Evolutionary conservation across 352 stramenopile genomes (phyloP), one percentile per base, ranked within the genome.

Genomic region (Globisporangium paroecandrum): DNA sequence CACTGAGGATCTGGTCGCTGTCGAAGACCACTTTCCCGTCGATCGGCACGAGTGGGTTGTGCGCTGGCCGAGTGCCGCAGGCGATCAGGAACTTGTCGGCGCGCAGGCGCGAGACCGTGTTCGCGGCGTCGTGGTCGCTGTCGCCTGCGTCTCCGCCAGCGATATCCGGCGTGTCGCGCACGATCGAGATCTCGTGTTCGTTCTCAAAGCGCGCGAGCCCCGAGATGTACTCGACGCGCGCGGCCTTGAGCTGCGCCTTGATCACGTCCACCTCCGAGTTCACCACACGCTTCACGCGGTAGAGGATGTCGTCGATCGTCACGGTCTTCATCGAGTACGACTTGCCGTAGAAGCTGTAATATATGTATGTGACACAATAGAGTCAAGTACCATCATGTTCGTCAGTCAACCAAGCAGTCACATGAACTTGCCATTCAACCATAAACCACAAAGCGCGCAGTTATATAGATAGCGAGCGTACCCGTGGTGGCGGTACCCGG

Each of bases 401-500:
- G 43, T 24, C 43, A 51, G 8, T 24, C 43, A 46, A 46, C 15
- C 38, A 46, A 46, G 1, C 38, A 51, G 43, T 5, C 18, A 49
- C 41, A 22, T 9, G 1, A n/a, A n/a, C 41, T n/a, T 13, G 41
- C 41, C 41, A 49, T 22, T 49, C 12, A 49, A 41, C 9, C 36
- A 41, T 10, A 41, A 49, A 9, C 15, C 41, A 8, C 5, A 46
- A 13, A 20, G 38, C 38, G 12, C 18, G 38, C 5, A 46, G 38
- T 15, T 46, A 46, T 20, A 46, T 13, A 13, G 13, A 18, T 15
- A 49, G 15, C 2, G 43, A 32, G 9, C 54, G 24, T 56, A 87
- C 69, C 89, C 87, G 62, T 95, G 88, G 74, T 97, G 90, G 41
- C 90, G 81, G 72, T 93, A 97, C n/a, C 89, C 90, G 8, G 89